Percentiles rank a stretch among this genome's conserved stretches.
phyloP scores from a whole-genome alignment of 768 basidiomycete genomes.

The Suillus brevipes region DNA sequence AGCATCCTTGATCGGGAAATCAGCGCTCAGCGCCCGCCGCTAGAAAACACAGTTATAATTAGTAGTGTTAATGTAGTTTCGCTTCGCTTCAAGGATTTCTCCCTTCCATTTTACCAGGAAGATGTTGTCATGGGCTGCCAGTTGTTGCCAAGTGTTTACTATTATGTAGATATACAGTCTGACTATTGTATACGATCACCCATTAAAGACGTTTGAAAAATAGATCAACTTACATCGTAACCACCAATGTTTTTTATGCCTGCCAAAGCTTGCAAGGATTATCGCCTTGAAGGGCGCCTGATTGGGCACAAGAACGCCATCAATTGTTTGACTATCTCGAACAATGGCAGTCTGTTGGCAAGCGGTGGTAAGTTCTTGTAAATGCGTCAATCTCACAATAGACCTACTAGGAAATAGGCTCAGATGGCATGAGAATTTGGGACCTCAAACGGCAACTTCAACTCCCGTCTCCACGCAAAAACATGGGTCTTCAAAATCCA shows the following conservation, averaged over 20 bases:
- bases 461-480: neutral
- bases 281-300: slow-evolving; percentile 1
- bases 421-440: no score
- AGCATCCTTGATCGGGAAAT: neutral
- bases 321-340: slow-evolving; percentile 8
- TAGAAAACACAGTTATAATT: neutral
- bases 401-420: no score
- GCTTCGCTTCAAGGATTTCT: no score
- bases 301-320: slow-evolving; percentile 10
- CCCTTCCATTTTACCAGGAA: no score
- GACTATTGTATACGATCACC: no score
- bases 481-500: slow-evolving; percentile 1
- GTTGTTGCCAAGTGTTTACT: no score
- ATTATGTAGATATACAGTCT: no score
- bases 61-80: no score
- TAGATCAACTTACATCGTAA: no score
- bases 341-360: slow-evolving; percentile 7
- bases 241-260: neutral
- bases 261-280: neutral
- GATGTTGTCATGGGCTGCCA: no score
- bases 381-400: neutral
- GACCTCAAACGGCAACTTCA: neutral
- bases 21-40: no score
- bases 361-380: neutral
- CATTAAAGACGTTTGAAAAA: no score